Evolutionary conservation across 306 rosid species (phyloP), one percentile per base, ranked within the genome.

Genomic region (Cicer judaicum): DNA sequence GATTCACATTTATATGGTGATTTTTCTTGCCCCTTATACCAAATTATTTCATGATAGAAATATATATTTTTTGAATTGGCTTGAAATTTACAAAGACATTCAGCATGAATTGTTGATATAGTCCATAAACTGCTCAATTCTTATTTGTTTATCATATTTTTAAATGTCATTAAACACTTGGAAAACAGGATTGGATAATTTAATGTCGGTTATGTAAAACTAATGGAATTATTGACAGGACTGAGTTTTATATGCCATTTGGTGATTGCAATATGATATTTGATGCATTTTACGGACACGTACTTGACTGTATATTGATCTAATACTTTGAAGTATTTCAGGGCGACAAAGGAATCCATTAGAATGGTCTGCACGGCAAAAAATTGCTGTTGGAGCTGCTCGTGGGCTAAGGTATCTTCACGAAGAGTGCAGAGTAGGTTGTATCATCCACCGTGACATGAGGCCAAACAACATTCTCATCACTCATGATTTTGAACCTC

Each of bases 371-470:
- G 92, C 99, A 6, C 64, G 99, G 49, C 97, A 95, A 72, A 95
- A 92, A 79, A 69, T 95, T 78, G 98, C 99, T 0, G 93, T 92
- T 16, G 99, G 99, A 78, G 99, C 98, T 52, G 99, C 99, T 79
- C 86, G 98, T 24, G 99, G 98, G 19, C 81, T 95, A 68, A 87
- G 99, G 73, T 95, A 95, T 89, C 97, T 95, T 77, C 99, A 95
- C 44, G 98, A 95, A 84, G 99, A 95, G 82, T 95, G 99, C 80
- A 84, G 99, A 84, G 99, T 95, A 13, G 99, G 99, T 75, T 95
- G 98, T 83, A 95, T 95, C 71, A 96, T 95, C 80, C 99, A 95
- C 83, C 97, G 98, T 69, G 99, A 95, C 80, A 92, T 95, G 99
- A 85, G 99, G 78, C 99, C 99, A 39, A 95, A 95, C 86, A 95